Conservation (phyloP, 2,329 filamentous ascomycete genomes). For the Arthrobotrys musiformis region DNA sequence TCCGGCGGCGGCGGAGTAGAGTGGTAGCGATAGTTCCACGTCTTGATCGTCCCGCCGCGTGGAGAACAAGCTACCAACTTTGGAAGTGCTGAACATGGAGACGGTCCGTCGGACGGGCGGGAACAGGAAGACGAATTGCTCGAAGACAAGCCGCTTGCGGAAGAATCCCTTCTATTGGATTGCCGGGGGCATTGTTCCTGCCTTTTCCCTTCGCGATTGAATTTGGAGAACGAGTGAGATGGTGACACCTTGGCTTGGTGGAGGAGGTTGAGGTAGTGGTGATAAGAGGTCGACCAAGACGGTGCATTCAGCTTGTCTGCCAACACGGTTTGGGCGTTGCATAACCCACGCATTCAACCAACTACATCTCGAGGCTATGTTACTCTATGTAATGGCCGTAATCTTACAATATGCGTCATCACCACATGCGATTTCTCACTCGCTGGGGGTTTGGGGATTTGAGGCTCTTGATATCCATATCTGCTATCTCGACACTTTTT, state of each 20-base stretch:
- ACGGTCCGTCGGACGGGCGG: constrained; percentile 6
- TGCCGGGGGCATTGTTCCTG: constrained; percentile 10
- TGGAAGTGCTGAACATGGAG: constrained; percentile 39
- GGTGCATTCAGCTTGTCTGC: not conserved
- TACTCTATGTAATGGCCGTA: not conserved
- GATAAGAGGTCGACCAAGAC: not conserved
- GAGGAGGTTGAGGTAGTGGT: no score
- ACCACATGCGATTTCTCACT: not conserved
- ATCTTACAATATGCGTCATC: not conserved
- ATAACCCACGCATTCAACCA: not conserved
- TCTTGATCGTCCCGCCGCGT: constrained; percentile 43
- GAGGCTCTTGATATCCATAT: not conserved
- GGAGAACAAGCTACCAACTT: constrained; percentile 31
- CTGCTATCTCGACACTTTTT: not conserved
- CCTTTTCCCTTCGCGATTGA: not conserved
- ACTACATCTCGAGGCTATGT: not conserved
- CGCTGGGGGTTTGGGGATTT: not conserved
- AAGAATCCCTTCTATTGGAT: constrained; percentile 15
- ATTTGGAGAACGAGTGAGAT: not conserved
- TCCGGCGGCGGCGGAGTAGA: constrained; percentile 3
- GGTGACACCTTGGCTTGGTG: not conserved
- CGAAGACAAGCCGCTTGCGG: constrained; percentile 8
- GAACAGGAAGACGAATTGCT: not conserved
- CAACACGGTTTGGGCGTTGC: constrained; percentile 1
- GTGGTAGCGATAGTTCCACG: constrained; percentile 45